Evolutionary conservation across 129 eudicot genomes (phyloP).

Genomic region (Lonicera japonica): DNA sequence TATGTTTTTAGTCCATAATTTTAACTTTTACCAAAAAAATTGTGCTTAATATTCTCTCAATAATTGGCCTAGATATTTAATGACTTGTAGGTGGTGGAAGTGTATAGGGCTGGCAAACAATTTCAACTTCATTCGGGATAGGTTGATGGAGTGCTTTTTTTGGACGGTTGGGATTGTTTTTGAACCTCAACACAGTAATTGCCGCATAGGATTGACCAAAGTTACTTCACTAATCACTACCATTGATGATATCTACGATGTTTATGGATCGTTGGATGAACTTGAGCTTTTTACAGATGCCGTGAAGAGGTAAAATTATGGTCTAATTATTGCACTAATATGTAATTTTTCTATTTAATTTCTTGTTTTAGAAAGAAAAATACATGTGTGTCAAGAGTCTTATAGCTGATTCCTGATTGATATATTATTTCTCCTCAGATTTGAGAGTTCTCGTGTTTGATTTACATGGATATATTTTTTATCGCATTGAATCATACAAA

Average conservation of each 20-base stretch:
- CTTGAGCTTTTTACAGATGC: slow-evolving; percentile 7
- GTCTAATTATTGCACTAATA: too few relatives aligned
- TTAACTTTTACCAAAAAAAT: too few relatives aligned
- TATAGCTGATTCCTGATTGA: too few relatives aligned
- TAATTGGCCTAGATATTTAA: too few relatives aligned
- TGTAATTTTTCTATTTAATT: too few relatives aligned
- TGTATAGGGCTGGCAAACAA: not conserved
- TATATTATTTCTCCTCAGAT: too few relatives aligned
- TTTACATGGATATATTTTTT: not conserved
- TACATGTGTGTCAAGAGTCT: too few relatives aligned
- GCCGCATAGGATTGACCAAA: not conserved
- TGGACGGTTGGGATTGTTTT: slow-evolving; percentile 8
- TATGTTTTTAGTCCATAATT: too few relatives aligned
- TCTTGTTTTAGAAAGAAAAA: not conserved
- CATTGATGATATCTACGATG: slow-evolving; percentile 14
- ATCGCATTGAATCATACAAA: not conserved
- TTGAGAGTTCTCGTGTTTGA: too few relatives aligned
- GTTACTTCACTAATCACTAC: slow-evolving; percentile 1
- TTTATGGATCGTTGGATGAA: slow-evolving; percentile 9
- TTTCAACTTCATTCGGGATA: not conserved
- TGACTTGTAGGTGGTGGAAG: slow-evolving; percentile 27
- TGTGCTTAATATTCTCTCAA: too few relatives aligned
- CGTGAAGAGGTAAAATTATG: slow-evolving; percentile 13
- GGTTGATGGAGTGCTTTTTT: slow-evolving; percentile 4
- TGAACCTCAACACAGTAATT: slow-evolving; percentile 8